Base-by-base conservation (phyloP, 2,329 filamentous ascomycete genomes). In the Aspergillus chevalieri region DNA sequence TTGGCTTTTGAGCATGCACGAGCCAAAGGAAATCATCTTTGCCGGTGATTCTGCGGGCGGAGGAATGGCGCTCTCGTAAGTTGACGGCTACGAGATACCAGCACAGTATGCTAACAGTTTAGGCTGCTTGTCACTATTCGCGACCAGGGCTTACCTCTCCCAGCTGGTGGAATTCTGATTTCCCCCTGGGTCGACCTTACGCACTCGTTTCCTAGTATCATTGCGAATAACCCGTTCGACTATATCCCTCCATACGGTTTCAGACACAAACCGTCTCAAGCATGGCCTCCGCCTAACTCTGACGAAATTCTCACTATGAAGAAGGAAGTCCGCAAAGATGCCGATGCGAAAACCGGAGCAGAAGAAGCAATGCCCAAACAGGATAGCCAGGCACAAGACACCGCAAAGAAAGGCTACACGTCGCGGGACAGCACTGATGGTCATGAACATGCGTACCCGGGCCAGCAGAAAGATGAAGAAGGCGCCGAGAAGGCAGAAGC, bases 121-220 rank as follows among this genome's bases (percentile, higher is more conserved):
- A 67, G 74, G 19, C 77, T 96, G 70, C 71, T 98, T 48, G 86
- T 94, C 26, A 81, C 83, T 2, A 69, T 97, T 53, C 83, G 93
- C 54, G 91, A 97, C 63, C 86, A 87, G 64, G 86, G 84, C 0
- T 75, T 95, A 12, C 87, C 92, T 5, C 69, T 96, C 22, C 93
- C 93, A 1, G 91, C 93, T 2, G 93, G 93, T 1, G 91, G 87
- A 4, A 84, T 97, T 42, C 75, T 97, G 38, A 87, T 97, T 46
- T 95, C 89, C 45, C 93, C 93, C 0, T 98, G 93, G 93, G 90
- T 92, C 7, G 93, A 98, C 65, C 73, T 97, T 47, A 95, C 89
- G 0, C 92, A 97, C 65, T 96, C 91, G 0, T 97, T 97, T 56
- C 93, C 93, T 0, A 96, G 91, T 57, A 80, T 95, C n/a, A 79